Evolutionary conservation across 108 stramenopile species (phyloP), one percentile per base, ranked within the genome.

Genomic region (Skeletonema tropicum): DNA sequence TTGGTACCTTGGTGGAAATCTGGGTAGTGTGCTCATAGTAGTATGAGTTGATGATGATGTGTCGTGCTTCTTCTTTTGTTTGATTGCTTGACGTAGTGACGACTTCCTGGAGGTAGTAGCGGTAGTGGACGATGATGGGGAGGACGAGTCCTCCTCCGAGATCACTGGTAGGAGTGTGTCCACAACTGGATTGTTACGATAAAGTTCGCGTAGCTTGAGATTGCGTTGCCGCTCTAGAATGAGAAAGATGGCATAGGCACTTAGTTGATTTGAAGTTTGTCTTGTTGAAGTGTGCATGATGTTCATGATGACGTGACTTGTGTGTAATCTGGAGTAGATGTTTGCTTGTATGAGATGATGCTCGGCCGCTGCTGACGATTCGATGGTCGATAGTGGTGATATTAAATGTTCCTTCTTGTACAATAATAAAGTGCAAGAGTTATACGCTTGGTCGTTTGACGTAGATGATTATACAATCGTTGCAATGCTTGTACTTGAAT

Each of bases 151-250:
- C 23, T 55, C 52, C 25, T 55, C 52, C 6, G 23, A 21, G 5
- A 55, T 23, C 52, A 23, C 7, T 17, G 52, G 52, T 9, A 55
- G 23, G 2, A 25, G 21, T 55, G 9, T 55, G 8, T 55, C 52
- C 23, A 25, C 52, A 55, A 9, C 23, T 55, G 23, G 52, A 6
- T 55, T 55, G 23, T 23, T 55, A 25, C n/a, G 52, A 23, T 55
- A 55, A 10, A 55, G 52, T 55, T 55, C 52, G 9, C 52, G 52
- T 25, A 55, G 52, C 21, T 55, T 55, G 23, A 21, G 2, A 23
- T 55, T 55, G 10, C 52, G 52, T 23, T 55, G 52, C 23, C 52
- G 52, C 25, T 55, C 52, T 9, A 55, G 52, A 23, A 55, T 55
- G 23, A 55, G 52, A 23, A 55, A 55, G 52, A 55, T 55, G 52